These are phyloP conservation scores for Cubamyces lactineus DNA, from an alignment of 768 basidiomycete species.

Conservation along the genomic window DNA sequence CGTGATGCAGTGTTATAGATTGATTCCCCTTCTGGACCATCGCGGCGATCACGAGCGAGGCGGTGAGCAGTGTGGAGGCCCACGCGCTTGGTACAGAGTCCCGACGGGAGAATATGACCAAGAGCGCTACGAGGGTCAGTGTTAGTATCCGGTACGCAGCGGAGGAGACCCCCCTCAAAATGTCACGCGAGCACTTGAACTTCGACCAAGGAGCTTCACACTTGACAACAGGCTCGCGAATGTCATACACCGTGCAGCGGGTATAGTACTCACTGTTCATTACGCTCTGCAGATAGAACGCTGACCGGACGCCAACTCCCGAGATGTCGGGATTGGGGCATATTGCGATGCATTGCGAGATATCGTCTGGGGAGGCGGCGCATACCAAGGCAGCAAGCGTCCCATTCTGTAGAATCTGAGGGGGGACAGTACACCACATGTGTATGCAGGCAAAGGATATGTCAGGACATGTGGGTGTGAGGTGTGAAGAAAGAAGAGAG, in stretches of 20 bases:
- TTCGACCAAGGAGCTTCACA: not conserved
- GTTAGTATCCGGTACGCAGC: not conserved
- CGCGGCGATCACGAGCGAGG: conserved; percentile 32
- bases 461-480: not conserved
- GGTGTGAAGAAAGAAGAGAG: not conserved
- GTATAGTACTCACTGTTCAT: conserved; percentile 27
- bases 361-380: not conserved
- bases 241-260: not conserved
- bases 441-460: not conserved
- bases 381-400: conserved; percentile 19
- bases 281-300: conserved; percentile 34
- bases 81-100: conserved; percentile 34
- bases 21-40: conserved; percentile 29
- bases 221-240: conserved; percentile 5
- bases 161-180: not conserved
- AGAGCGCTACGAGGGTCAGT: conserved; percentile 24
- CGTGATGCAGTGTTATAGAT: conserved; percentile 31
- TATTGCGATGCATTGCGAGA: conserved; percentile 20
- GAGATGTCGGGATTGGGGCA: conserved; percentile 32
- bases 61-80: conserved; percentile 33
- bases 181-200: not conserved
- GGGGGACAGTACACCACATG: conserved; percentile 6
- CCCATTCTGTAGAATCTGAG: conserved; percentile 6
- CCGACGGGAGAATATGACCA: conserved; percentile 30
- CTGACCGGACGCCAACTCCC: conserved; percentile 32